Conservation (phyloP, 805 yeast species). For the Cyberlindnera lachancei region DNA sequence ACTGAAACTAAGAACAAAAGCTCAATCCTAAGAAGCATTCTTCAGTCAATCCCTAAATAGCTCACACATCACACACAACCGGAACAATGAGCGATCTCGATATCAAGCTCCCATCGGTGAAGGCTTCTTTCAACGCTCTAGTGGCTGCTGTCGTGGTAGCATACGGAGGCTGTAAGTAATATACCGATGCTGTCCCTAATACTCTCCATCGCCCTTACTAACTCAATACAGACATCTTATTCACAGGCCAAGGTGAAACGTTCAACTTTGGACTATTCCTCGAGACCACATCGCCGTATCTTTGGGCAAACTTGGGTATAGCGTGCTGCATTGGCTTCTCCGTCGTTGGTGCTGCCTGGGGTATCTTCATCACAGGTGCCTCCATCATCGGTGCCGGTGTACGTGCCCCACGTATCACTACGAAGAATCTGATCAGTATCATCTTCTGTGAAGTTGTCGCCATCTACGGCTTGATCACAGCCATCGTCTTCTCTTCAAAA, state of each 20-base stretch:
- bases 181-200: neutral
- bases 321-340: constrained; percentile 87
- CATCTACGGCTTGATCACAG: constrained; percentile 94
- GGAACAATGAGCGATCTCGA: constrained; percentile 15
- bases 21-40: too few species aligned
- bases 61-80: too few species aligned
- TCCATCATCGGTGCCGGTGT: constrained; percentile 97
- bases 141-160: constrained; percentile 12
- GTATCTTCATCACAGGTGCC: constrained; percentile 92
- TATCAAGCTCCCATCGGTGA: constrained; percentile 13
- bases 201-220: neutral
- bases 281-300: constrained; percentile 81
- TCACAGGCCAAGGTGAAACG: constrained; percentile 87
- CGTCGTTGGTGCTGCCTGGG: constrained; percentile 99
- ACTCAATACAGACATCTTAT: constrained; percentile 34
- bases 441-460: constrained; percentile 99
- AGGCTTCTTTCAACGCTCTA: constrained; percentile 11
- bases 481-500: constrained; percentile 93
- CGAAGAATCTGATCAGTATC: constrained; percentile 91
- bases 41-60: too few species aligned
- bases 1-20: too few species aligned
- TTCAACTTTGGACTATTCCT: constrained; percentile 90
- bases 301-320: constrained; percentile 95
- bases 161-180: constrained; percentile 22
- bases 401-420: constrained; percentile 93